A percentile compares a stretch with the other conserved stretches of the same genome.
phyloP scores from a whole-genome alignment of 352 stramenopile genomes.

The Globisporangium acanthophoron region DNA sequence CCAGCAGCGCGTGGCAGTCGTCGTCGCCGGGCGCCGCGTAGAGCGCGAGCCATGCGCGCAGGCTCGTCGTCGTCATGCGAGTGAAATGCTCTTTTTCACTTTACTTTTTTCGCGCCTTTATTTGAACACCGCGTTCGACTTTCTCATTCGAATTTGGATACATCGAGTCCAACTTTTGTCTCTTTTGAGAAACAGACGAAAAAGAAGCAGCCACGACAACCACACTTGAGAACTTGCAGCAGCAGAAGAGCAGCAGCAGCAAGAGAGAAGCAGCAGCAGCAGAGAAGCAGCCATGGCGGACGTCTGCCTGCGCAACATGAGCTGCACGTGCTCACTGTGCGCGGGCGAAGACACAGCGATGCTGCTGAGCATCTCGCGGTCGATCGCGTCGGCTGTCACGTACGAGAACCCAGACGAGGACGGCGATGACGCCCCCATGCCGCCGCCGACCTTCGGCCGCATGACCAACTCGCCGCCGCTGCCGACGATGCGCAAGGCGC shows the following conservation, averaged over 20 bases:
- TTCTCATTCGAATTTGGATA: not conserved
- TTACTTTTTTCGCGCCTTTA: constrained; percentile 1
- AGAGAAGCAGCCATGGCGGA: constrained; percentile 42
- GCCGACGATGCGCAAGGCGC: constrained; percentile 9
- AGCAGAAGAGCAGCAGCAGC: not conserved
- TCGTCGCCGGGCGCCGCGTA: constrained; percentile 15
- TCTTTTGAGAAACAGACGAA: not conserved
- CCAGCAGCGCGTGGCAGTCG: constrained; percentile 10
- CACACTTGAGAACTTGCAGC: not conserved
- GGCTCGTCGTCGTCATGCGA: constrained; percentile 13
- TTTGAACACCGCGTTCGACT: not conserved
- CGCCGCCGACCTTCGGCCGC: constrained; percentile 23
- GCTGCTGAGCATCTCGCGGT: constrained; percentile 74
- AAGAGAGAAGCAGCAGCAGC: not conserved
- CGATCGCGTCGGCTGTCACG: constrained; percentile 75
- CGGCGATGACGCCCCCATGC: constrained; percentile 7
- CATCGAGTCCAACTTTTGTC: too few relatives aligned
- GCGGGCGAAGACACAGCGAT: constrained; percentile 71
- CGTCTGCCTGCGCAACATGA: constrained; percentile 85
- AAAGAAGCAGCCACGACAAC: not conserved
- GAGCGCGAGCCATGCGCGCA: constrained; percentile 26
- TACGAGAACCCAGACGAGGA: constrained; percentile 47
- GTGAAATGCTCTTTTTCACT: not conserved
- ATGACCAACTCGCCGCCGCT: constrained; percentile 44
- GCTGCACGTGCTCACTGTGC: constrained; percentile 80